phyloP scores from a whole-genome alignment of 2,329 filamentous ascomycete species.

The Neofusicoccum sp. region DNA sequence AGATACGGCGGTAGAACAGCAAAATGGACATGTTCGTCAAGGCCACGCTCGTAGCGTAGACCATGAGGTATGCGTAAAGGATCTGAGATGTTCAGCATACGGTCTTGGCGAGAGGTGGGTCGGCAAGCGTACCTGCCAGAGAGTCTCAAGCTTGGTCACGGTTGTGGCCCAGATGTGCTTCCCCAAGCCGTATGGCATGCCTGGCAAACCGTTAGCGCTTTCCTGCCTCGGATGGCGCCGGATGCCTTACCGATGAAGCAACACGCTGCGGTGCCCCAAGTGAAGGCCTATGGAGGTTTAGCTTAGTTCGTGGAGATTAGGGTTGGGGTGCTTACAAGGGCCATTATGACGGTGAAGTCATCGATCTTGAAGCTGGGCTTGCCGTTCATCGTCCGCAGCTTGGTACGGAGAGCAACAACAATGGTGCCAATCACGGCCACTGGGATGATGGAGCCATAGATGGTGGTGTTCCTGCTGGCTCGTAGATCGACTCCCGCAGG shows the following conservation, averaged over 20 bases:
- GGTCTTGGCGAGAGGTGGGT: not conserved
- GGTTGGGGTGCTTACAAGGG: not conserved
- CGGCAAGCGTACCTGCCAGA: slow-evolving; percentile 16
- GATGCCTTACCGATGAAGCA: slow-evolving; percentile 8
- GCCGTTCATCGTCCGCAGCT: not conserved
- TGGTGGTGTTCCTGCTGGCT: not conserved
- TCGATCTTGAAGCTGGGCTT: not conserved
- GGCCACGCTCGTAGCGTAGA: slow-evolving; percentile 59
- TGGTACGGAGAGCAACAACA: not conserved
- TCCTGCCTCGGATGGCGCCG: not conserved
- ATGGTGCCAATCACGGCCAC: slow-evolving; percentile 14
- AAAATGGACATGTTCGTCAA: slow-evolving; percentile 57
- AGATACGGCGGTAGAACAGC: slow-evolving; percentile 58
- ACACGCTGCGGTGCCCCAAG: slow-evolving; percentile 12
- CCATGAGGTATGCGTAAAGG: slow-evolving; percentile 26
- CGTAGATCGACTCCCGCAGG: slow-evolving; percentile 8
- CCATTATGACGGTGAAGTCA: slow-evolving; percentile 7
- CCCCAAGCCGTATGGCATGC: slow-evolving; percentile 10
- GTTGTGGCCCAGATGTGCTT: slow-evolving; percentile 5
- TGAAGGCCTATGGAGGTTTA: slow-evolving; percentile 1
- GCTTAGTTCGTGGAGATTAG: not conserved
- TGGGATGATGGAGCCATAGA: slow-evolving; percentile 16
- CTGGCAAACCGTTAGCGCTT: not conserved
- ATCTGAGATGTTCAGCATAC: not conserved
- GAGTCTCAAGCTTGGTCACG: not conserved